Evolutionary conservation across 257 asterid genomes (phyloP).

Genomic region (Fraxinus cuspidata): DNA sequence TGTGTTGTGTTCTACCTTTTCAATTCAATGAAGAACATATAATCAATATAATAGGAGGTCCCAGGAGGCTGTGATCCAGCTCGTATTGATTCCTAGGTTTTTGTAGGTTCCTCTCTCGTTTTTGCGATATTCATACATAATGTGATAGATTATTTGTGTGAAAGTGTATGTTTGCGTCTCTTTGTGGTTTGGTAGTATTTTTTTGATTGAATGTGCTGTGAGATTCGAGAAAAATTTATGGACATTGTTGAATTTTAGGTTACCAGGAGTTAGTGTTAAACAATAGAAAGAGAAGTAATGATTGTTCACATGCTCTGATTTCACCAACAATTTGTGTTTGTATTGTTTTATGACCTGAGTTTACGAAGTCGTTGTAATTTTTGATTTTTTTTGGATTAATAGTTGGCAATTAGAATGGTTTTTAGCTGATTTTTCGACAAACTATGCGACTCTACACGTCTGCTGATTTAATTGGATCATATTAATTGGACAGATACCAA

Average conservation of each 20-base stretch:
- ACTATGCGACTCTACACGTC: background rate
- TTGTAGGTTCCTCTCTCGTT: background rate
- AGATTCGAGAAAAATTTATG: constrained; percentile 30
- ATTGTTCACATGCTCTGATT: background rate
- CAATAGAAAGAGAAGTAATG: background rate
- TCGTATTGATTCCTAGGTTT: constrained; percentile 15
- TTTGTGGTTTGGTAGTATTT: background rate
- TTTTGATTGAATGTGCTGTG: constrained; percentile 20
- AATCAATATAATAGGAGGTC: background rate
- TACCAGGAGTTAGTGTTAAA: background rate
- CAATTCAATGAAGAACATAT: background rate
- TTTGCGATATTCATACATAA: background rate
- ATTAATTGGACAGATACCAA: background rate
- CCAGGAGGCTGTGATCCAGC: constrained; percentile 29
- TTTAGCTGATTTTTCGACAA: background rate
- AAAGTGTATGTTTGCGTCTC: background rate
- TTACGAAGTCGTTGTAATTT: background rate
- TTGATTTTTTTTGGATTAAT: background rate
- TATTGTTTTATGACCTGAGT: background rate
- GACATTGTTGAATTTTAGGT: constrained; percentile 28
- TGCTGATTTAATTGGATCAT: background rate
- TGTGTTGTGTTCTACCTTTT: background rate
- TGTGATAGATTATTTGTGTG: background rate
- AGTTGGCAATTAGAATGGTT: background rate
- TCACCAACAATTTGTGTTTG: background rate